Conservation (phyloP, 2,329 filamentous ascomycete genomes). For the Ophiostoma perfectum region DNA sequence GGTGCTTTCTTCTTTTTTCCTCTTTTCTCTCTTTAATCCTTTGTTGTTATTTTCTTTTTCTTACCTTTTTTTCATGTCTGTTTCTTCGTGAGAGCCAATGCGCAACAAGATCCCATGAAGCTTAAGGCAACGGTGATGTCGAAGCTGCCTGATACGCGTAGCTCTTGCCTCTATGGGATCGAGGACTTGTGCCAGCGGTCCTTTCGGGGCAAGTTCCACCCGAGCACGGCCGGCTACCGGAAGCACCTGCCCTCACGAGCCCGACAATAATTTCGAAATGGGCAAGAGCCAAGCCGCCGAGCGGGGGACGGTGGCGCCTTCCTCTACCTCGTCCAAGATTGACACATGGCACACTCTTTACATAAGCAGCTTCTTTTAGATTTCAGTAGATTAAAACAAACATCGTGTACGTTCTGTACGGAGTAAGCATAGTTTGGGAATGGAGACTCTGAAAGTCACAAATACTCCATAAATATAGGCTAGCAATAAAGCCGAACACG, state of each 20-base stretch:
- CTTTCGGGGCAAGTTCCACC: not conserved
- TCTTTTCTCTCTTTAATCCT: not conserved
- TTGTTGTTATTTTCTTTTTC: not conserved
- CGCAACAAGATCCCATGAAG: not conserved
- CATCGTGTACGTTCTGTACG: too few relatives aligned
- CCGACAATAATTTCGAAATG: too few relatives aligned
- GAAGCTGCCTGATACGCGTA: not conserved
- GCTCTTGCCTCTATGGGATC: not conserved
- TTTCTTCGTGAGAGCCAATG: not conserved
- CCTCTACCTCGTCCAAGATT: not conserved
- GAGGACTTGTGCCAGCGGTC: not conserved
- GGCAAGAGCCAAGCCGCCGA: not conserved
- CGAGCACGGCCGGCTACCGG: constrained; percentile 2
- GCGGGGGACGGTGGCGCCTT: not conserved
- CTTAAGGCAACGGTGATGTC: not conserved
- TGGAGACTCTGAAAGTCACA: not conserved
- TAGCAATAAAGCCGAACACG: constrained; percentile 9
- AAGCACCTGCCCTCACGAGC: not conserved
- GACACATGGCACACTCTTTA: not conserved
- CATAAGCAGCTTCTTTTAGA: not conserved
- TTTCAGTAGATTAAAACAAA: not conserved
- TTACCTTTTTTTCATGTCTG: not conserved
- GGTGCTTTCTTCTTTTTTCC: not conserved
- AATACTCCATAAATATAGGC: not conserved
- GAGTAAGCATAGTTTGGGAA: not conserved